Base-by-base conservation (phyloP, 768 basidiomycete species). In the Trametes cubensis region DNA sequence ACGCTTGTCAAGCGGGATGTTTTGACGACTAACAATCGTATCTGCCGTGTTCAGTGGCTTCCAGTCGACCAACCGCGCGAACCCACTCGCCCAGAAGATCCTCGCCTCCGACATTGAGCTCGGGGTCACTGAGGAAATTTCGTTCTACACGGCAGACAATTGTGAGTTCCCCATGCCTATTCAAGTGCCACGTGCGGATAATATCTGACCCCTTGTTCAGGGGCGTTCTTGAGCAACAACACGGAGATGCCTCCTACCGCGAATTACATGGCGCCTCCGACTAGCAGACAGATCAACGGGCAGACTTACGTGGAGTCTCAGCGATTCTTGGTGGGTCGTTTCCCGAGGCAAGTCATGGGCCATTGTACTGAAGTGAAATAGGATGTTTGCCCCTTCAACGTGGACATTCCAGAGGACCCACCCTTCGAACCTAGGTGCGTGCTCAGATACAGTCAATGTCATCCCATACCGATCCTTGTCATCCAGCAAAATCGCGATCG, bases 71-170 rank as follows among this genome's bases (percentile, higher is more conserved):
- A 74, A 72, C 25, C 81, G 85, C 25, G 85, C 79, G 8, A 86
- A 83, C 63, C 74, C 80, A 5, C 78, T 88, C 6, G 86, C 87
- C 2, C 79, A 82, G 64, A 86, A 84, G 71, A 84, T 88, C 42
- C 73, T 87, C 11, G 77, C 77, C 14, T 76, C 79, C 3, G 80
- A 82, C 65, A 85, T 87, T 46, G 75, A 73, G 3, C 72, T 79
- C 38, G 77, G 80, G 0, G 64, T 81, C 6, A 72, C 78, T 46
- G 72, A 63, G 34, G 25, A 60, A 0, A 62, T 77, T 18, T 67
- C 74, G 1, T 82, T 78, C 74, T 86, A 86, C 65, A 72, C 80
- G 3, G 74, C 79, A 3, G 79, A 80, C 61, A 85, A 85, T 64
- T 85, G 85, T 85, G 61, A 34, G 58, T 34, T 25, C 38, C 8